Evolutionary conservation across 345 rosid genomes (phyloP).

Genomic region (Reutealis trisperma): DNA sequence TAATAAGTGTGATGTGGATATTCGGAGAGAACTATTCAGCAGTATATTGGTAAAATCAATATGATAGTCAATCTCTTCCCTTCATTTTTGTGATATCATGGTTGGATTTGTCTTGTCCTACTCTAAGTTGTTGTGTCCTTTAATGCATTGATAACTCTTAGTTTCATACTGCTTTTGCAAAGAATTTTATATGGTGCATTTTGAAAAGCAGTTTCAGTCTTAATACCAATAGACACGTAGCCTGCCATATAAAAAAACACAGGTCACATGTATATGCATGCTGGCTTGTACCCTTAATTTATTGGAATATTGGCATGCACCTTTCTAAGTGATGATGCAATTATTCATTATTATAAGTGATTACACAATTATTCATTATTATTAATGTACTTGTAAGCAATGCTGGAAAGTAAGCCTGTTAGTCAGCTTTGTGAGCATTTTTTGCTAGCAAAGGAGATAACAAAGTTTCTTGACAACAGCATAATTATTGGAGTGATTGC

Average conservation of each 20-base stretch:
- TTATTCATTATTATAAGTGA: too few species aligned
- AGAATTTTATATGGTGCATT: too few species aligned
- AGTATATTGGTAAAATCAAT: conserved; percentile 73
- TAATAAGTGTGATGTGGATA: conserved; percentile 90
- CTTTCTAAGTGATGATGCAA: too few species aligned
- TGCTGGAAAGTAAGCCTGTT: not conserved
- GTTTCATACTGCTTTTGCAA: too few species aligned
- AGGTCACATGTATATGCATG: not conserved
- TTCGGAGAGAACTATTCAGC: conserved; percentile 89
- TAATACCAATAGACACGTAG: not conserved
- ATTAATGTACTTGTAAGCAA: not conserved
- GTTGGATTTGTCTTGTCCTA: not conserved
- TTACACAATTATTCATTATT: not conserved
- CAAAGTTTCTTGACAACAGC: not conserved
- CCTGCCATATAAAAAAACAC: conserved; percentile 4
- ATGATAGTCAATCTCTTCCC: not conserved
- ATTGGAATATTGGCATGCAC: too few species aligned
- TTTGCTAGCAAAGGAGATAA: not conserved
- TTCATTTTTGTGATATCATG: not conserved
- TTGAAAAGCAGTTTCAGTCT: too few species aligned
- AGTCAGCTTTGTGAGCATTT: not conserved
- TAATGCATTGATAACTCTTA: not conserved
- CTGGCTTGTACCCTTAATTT: not conserved
- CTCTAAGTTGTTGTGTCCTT: not conserved
- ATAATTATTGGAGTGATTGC: not conserved